Conservation (phyloP, 768 basidiomycete species). For the Mycena latifolia region DNA sequence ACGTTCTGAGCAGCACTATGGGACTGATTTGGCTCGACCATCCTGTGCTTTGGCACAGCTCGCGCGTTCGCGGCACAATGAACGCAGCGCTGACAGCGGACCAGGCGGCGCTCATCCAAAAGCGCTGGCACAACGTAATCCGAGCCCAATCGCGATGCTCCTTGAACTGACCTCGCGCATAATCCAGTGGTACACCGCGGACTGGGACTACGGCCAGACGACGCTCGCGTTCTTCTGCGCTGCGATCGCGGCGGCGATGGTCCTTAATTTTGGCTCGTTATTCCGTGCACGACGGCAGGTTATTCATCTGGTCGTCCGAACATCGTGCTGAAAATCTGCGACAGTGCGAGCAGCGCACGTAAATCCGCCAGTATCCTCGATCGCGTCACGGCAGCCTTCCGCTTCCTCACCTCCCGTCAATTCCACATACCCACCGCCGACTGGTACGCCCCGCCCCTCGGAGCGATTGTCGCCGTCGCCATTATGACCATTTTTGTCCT, state of each 20-base stretch:
- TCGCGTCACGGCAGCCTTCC: conserved; percentile 22
- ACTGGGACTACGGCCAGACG: conserved; percentile 10
- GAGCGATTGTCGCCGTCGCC: conserved; percentile 38
- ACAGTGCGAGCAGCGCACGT: too few species aligned
- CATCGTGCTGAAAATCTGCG: too few species aligned
- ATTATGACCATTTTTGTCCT: conserved; percentile 39
- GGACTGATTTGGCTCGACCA: not conserved
- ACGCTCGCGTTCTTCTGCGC: conserved; percentile 9
- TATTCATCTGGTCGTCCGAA: too few species aligned
- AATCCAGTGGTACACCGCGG: not conserved
- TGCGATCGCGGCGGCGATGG: not conserved
- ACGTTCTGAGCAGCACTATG: not conserved
- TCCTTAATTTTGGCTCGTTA: not conserved
- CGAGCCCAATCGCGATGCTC: not conserved
- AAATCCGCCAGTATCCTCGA: not conserved
- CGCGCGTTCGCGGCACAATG: not conserved
- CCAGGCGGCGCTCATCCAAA: not conserved
- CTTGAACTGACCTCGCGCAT: not conserved
- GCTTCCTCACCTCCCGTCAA: conserved; percentile 41
- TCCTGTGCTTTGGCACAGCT: not conserved
- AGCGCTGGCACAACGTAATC: not conserved
- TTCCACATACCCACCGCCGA: conserved; percentile 27
- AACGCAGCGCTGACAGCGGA: not conserved
- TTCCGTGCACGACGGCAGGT: too few species aligned
- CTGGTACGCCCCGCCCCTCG: conserved; percentile 40